Conservation (phyloP, 2,329 filamentous ascomycete species). For the Fusarium pseudocircinatum region DNA sequence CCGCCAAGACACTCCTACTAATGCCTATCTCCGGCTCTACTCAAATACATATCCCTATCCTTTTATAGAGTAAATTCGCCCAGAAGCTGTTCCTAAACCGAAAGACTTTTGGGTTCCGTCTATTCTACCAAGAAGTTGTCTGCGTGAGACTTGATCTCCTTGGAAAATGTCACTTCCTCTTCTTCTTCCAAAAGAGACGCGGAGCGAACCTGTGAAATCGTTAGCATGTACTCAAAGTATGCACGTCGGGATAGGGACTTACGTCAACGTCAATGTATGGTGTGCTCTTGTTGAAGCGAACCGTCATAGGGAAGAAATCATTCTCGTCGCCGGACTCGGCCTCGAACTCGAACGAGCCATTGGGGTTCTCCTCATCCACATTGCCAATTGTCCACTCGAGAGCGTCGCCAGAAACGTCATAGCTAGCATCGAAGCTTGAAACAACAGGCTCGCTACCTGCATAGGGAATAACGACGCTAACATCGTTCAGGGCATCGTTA, state of each 20-base stretch:
- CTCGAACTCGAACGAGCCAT: conserved; percentile 94
- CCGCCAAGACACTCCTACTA: conserved; percentile 39
- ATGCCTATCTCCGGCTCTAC: conserved; percentile 34
- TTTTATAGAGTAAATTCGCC: conserved; percentile 35
- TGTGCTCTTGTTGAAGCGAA: conserved; percentile 84
- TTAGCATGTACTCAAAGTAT: neutral
- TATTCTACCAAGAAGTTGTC: conserved; percentile 83
- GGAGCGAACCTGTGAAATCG: conserved; percentile 63
- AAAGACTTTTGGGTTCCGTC: conserved; percentile 41
- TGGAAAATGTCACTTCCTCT: conserved; percentile 83
- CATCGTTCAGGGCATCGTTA: conserved; percentile 80
- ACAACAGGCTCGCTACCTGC: conserved; percentile 84
- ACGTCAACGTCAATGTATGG: conserved; percentile 96
- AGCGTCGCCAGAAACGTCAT: conserved; percentile 91
- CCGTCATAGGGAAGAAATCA: conserved; percentile 97
- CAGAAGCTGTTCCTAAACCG: conserved; percentile 30
- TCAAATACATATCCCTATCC: conserved; percentile 34
- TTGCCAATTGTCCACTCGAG: conserved; percentile 93
- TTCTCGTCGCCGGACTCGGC: conserved; percentile 86
- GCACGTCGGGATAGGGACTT: conserved; percentile 54
- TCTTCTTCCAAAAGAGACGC: conserved; percentile 78
- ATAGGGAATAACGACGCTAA: conserved; percentile 89
- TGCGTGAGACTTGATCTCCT: conserved; percentile 80
- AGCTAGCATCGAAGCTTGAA: conserved; percentile 92
- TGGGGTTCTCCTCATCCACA: conserved; percentile 83